phyloP scores from a whole-genome alignment of 1,139 yeast species.

The Geotrichum macrosporum region DNA sequence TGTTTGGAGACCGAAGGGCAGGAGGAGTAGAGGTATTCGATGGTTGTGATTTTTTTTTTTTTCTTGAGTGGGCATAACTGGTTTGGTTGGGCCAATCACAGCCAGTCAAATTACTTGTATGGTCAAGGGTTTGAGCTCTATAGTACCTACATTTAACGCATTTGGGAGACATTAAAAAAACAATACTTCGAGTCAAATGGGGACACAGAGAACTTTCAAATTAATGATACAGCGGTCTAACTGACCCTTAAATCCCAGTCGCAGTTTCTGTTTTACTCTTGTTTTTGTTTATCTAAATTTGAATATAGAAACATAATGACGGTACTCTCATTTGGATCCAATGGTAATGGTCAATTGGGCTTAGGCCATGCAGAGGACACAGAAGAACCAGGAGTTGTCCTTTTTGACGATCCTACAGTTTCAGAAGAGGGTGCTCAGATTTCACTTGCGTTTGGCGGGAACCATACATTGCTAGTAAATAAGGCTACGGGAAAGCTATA shows the following conservation, averaged over 20 bases:
- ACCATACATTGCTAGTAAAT: conserved; percentile 66
- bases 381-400: conserved; percentile 34
- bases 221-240: too few relatives aligned
- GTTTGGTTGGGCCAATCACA: conserved; percentile 17
- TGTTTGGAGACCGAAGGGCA: not conserved
- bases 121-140: conserved; percentile 2
- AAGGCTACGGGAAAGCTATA: conserved; percentile 46
- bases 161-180: too few relatives aligned
- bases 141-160: not conserved
- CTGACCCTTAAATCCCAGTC: too few relatives aligned
- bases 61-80: not conserved
- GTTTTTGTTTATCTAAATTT: not conserved
- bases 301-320: conserved; percentile 20
- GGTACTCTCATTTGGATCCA: conserved; percentile 69
- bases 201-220: too few relatives aligned
- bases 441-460: conserved; percentile 64
- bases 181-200: too few relatives aligned
- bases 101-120: not conserved
- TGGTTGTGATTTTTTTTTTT: conserved; percentile 4
- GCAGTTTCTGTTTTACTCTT: not conserved
- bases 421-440: conserved; percentile 8
- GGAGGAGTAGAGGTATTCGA: not conserved
- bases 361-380: conserved; percentile 54
- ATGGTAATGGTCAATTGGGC: conserved; percentile 77
- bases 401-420: conserved; percentile 24